Conservation (phyloP, 202 grass and related monocot species). For the Setaria italica region DNA sequence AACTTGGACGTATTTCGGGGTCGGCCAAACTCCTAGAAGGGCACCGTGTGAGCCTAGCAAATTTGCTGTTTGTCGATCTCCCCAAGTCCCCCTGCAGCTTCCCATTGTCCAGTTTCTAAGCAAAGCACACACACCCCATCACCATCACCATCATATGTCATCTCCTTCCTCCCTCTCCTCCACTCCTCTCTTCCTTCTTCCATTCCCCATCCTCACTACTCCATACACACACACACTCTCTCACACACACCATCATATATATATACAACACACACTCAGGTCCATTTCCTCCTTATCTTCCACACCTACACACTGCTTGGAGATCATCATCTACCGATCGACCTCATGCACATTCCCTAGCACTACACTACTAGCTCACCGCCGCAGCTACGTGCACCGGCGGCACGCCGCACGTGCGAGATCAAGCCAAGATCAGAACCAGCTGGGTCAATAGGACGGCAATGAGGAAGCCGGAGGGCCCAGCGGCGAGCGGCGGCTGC, state of each 20-base stretch:
- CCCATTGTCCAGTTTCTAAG: conserved; percentile 88
- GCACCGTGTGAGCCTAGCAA: conserved; percentile 48
- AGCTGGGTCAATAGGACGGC: background rate
- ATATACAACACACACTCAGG: conserved; percentile 40
- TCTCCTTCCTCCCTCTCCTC: conserved; percentile 44
- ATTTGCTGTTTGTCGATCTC: background rate
- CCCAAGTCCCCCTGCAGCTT: conserved; percentile 8
- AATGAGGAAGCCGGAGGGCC: conserved; percentile 82
- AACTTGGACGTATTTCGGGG: too few relatives aligned
- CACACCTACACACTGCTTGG: conserved; percentile 12
- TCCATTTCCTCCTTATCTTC: conserved; percentile 40
- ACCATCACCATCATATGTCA: conserved; percentile 83
- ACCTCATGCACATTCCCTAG: conserved; percentile 29
- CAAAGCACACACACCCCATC: conserved; percentile 86
- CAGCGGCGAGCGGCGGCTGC: background rate
- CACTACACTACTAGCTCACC: background rate
- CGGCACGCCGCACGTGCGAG: background rate
- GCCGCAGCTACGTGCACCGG: background rate
- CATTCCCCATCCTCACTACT: conserved; percentile 19
- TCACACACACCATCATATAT: conserved; percentile 51
- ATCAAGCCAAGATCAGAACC: conserved; percentile 31
- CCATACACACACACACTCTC: conserved; percentile 17
- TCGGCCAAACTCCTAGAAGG: background rate
- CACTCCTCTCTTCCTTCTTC: background rate
- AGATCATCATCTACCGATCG: background rate